A percentile compares a stretch with the other conserved stretches of the same genome.
phyloP scores from a whole-genome alignment of 2,329 filamentous ascomycete species.

The Lachnum nothofagi region DNA sequence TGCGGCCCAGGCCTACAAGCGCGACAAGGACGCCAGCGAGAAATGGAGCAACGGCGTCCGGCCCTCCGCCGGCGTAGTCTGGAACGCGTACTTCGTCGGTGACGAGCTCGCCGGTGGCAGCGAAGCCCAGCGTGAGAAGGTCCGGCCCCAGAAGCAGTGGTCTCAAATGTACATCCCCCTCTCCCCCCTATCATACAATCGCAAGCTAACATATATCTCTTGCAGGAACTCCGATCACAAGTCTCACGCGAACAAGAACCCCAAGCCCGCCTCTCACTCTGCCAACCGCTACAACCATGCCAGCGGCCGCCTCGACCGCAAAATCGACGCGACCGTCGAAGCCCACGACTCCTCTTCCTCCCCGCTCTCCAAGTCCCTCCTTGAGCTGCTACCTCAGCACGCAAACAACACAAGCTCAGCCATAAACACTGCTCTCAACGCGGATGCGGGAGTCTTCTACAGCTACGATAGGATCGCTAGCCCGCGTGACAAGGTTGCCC shows the following conservation, averaged over 20 bases:
- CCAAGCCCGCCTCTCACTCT: conserved; percentile 17
- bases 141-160: conserved; percentile 26
- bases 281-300: not conserved
- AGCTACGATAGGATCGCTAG: conserved; percentile 29
- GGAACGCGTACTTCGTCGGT: not conserved
- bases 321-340: conserved; percentile 23
- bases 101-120: conserved; percentile 9
- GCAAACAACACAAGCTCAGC: conserved; percentile 23
- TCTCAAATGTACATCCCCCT: conserved; percentile 16
- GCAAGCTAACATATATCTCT: not conserved
- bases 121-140: conserved; percentile 18
- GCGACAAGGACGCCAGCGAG: conserved; percentile 27
- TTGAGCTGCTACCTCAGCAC: conserved; percentile 29
- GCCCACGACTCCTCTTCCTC: conserved; percentile 18
- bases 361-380: conserved; percentile 27
- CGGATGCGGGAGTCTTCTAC: conserved; percentile 26
- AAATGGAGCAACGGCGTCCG: conserved; percentile 30
- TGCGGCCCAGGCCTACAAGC: conserved; percentile 26
- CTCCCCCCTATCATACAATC: not conserved
- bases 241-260: conserved; percentile 23
- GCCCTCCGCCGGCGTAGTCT: conserved; percentile 16
- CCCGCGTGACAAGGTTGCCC: conserved; percentile 24
- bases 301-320: conserved; percentile 17
- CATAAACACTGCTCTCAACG: conserved; percentile 19
- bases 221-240: conserved; percentile 12